Conservation (phyloP, 148 eudicot species). For the Nyssa sinensis region DNA sequence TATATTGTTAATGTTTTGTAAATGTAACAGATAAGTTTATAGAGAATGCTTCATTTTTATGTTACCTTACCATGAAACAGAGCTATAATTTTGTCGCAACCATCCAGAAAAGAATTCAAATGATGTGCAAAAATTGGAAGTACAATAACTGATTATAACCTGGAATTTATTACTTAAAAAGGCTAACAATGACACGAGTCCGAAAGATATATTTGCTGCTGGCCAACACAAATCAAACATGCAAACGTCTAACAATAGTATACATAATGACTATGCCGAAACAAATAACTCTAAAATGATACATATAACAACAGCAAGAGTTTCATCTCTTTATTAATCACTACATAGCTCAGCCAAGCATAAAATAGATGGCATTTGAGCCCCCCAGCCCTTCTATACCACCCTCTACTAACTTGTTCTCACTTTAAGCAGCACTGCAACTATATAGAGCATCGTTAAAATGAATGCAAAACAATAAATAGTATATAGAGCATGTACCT, state of each 20-base stretch:
- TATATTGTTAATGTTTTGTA: too few species aligned
- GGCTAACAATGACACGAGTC: neutral
- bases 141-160: neutral
- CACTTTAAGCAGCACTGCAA: conserved; percentile 23
- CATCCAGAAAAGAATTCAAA: too few species aligned
- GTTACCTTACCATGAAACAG: too few species aligned
- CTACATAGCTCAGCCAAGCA: conserved; percentile 32
- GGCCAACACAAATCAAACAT: conserved; percentile 4
- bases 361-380: conserved; percentile 26
- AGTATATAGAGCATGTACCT: conserved; percentile 14
- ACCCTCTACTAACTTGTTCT: neutral
- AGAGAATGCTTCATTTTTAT: too few species aligned
- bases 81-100: too few species aligned
- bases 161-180: neutral
- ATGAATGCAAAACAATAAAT: conserved; percentile 1
- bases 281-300: conserved; percentile 1
- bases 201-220: neutral
- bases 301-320: conserved; percentile 10
- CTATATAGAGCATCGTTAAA: conserved; percentile 12
- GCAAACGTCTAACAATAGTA: conserved; percentile 1
- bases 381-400: conserved; percentile 16
- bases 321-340: conserved; percentile 25
- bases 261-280: conserved; percentile 1
- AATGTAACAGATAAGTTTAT: too few species aligned
- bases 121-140: neutral